These are phyloP conservation scores for Daldinia vernicosa DNA, from an alignment of 495 filamentous ascomycete genomes.

Conservation along the genomic window DNA sequence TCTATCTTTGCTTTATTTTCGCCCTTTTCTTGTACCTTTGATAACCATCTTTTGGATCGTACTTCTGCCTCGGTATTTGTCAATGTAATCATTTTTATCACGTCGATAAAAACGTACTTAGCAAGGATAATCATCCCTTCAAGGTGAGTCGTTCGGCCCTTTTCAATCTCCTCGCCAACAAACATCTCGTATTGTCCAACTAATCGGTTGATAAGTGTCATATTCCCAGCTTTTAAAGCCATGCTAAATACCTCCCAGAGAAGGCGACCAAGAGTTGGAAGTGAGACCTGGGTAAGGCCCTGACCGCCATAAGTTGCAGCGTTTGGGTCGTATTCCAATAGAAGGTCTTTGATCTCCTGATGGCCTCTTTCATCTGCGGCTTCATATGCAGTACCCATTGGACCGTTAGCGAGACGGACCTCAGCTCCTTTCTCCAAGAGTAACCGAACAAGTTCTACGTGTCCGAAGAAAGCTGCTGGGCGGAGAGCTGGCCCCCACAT, in stretches of 20 bases:
- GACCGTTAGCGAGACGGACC: slow-evolving; percentile 1
- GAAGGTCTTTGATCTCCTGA: slow-evolving; percentile 1
- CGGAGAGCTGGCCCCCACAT: slow-evolving; percentile 7
- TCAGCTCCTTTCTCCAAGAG: slow-evolving; percentile 1
- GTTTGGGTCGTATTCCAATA: slow-evolving; percentile 4
- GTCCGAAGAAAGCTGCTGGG: neutral
- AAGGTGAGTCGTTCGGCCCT: neutral
- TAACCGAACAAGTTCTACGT: slow-evolving; percentile 1
- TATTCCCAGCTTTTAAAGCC: neutral
- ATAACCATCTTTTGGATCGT: neutral
- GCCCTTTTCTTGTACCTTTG: neutral
- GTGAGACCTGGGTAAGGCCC: neutral
- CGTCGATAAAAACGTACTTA: slow-evolving; percentile 3
- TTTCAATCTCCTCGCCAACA: neutral
- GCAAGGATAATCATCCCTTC: neutral
- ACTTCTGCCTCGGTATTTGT: neutral
- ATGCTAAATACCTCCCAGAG: neutral
- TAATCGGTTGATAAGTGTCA: neutral
- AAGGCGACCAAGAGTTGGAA: neutral
- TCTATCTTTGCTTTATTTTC: neutral
- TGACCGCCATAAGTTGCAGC: neutral
- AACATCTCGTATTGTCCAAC: neutral
- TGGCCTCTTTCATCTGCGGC: neutral
- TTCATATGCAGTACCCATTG: slow-evolving; percentile 15
- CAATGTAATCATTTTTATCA: neutral